These are phyloP conservation scores for Kernera saxatilis DNA, from an alignment of 345 rosid species.

Conservation along the genomic window DNA sequence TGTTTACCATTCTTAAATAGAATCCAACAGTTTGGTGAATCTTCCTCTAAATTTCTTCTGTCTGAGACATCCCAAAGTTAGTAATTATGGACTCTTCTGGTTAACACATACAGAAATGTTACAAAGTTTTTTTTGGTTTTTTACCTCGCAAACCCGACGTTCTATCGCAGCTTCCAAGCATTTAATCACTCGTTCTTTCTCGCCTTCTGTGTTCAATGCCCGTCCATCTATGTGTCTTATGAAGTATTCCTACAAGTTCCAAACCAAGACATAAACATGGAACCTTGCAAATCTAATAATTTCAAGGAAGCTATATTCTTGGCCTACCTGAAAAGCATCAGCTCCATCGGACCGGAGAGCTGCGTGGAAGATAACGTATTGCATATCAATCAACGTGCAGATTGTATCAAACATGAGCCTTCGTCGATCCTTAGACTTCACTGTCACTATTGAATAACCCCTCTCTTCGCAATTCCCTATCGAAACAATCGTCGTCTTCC, in stretches of 20 bases:
- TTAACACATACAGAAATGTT: not conserved
- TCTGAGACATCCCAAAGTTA: constrained; percentile 30
- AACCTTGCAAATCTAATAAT: too few relatives aligned
- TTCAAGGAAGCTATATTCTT: not conserved
- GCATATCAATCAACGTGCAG: constrained; percentile 72
- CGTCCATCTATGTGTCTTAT: constrained; percentile 85
- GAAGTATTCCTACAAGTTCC: constrained; percentile 63
- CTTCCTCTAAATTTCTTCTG: constrained; percentile 35
- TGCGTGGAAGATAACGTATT: constrained; percentile 75
- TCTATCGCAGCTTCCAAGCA: constrained; percentile 96
- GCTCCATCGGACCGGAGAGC: constrained; percentile 42
- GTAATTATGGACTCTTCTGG: constrained; percentile 35
- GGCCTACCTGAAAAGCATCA: constrained; percentile 58
- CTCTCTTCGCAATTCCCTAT: constrained; percentile 62
- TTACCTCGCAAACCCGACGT: constrained; percentile 49
- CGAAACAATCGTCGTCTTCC: constrained; percentile 30
- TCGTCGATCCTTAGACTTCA: constrained; percentile 56
- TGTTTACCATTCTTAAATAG: constrained; percentile 33
- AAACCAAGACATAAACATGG: not conserved
- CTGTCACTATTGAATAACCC: constrained; percentile 61
- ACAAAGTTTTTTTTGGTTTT: not conserved
- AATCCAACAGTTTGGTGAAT: constrained; percentile 53
- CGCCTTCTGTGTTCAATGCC: constrained; percentile 90
- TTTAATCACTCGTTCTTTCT: constrained; percentile 81
- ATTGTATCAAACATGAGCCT: constrained; percentile 79